Evolutionary conservation across 257 asterid genomes (phyloP).

Genomic region (Echites panduratus): DNA sequence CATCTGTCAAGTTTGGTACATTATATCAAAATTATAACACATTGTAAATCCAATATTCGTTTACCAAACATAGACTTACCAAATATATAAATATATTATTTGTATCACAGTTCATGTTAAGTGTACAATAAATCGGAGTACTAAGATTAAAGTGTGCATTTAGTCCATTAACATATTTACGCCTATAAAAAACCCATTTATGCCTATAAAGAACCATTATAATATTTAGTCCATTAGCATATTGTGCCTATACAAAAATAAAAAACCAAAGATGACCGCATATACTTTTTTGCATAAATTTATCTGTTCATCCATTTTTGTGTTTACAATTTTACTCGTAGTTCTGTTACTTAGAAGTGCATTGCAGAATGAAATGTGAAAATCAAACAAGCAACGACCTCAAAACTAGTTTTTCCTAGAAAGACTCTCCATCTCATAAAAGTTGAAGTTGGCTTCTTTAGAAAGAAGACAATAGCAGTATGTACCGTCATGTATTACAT

Average conservation of each 20-base stretch:
- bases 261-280: not conserved
- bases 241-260: not conserved
- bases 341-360: not conserved
- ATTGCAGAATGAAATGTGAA: not conserved
- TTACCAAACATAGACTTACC: not conserved
- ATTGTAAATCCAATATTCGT: not conserved
- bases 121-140: not conserved
- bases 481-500: not conserved
- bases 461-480: not conserved
- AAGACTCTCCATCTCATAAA: not conserved
- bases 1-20: not conserved
- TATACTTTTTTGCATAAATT: not conserved
- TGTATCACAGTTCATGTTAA: not conserved
- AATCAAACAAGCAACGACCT: not conserved
- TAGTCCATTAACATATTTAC: not conserved
- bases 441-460: slow-evolving; percentile 3
- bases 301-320: not conserved
- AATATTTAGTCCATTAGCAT: not conserved
- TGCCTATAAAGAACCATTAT: not conserved
- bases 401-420: not conserved
- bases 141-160: not conserved
- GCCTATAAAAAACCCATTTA: not conserved
- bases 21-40: not conserved
- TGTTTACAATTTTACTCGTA: not conserved
- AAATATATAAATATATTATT: not conserved